These are phyloP conservation scores for Geotrichum fermentans DNA, from an alignment of 1,139 yeast species.

Conservation along the genomic window DNA sequence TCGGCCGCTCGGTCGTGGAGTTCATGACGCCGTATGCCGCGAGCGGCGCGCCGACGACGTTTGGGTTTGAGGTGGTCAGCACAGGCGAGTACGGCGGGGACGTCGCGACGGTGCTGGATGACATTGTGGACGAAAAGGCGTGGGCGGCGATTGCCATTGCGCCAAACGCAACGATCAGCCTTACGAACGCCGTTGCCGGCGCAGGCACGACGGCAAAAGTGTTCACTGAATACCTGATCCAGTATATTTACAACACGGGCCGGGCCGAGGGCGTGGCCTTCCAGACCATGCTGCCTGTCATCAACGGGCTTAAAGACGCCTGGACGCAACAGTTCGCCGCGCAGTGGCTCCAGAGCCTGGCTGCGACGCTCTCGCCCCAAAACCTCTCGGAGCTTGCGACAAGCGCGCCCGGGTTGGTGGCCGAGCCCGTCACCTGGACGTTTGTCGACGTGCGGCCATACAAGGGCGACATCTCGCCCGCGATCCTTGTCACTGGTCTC, in stretches of 20 bases:
- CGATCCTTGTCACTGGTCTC: slow-evolving; percentile 70
- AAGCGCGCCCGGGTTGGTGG: slow-evolving; percentile 27
- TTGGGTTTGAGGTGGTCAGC: slow-evolving; percentile 15
- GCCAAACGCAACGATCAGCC: slow-evolving; percentile 25
- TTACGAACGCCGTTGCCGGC: slow-evolving; percentile 18
- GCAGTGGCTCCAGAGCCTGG: not conserved
- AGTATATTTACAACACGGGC: slow-evolving; percentile 11
- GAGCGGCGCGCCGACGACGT: not conserved
- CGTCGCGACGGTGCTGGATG: slow-evolving; percentile 9
- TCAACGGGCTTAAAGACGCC: slow-evolving; percentile 22
- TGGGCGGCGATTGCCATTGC: slow-evolving; percentile 26
- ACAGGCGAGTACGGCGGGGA: slow-evolving; percentile 12
- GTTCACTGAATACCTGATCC: not conserved
- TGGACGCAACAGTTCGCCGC: slow-evolving; percentile 6
- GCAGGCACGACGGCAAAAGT: not conserved
- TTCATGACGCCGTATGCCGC: slow-evolving; percentile 54
- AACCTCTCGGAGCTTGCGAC: slow-evolving; percentile 26
- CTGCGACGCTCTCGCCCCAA: slow-evolving; percentile 20
- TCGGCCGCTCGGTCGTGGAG: slow-evolving; percentile 48
- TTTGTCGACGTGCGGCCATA: slow-evolving; percentile 43
- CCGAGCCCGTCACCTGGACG: slow-evolving; percentile 41
- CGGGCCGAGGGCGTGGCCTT: slow-evolving; percentile 6
- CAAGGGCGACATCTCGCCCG: slow-evolving; percentile 48
- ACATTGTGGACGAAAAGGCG: slow-evolving; percentile 21
- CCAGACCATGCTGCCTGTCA: slow-evolving; percentile 15